Conservation (phyloP, 257 asterid species). For the Nicotiana undulata region DNA sequence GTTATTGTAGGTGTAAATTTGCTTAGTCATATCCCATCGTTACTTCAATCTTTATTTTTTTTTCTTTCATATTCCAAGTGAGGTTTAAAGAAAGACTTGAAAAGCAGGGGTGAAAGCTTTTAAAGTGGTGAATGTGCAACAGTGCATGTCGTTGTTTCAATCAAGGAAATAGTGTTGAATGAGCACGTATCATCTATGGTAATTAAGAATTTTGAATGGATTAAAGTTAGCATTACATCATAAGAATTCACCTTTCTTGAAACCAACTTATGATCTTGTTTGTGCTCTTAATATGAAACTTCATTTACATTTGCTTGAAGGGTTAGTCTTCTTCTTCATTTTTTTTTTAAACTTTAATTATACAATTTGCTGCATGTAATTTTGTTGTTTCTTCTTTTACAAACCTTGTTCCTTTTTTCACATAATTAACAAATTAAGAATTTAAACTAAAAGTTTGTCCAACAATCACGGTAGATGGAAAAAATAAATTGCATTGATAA, state of each 20-base stretch:
- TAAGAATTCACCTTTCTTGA: constrained; percentile 36
- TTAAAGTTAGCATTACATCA: constrained; percentile 39
- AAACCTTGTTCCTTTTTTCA: too few relatives aligned
- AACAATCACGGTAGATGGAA: too few relatives aligned
- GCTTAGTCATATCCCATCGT: too few relatives aligned
- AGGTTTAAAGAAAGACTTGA: constrained; percentile 24
- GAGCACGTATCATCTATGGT: constrained; percentile 21
- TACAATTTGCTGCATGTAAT: too few relatives aligned
- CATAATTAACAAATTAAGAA: too few relatives aligned
- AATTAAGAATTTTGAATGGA: constrained; percentile 27
- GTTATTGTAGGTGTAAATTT: too few relatives aligned
- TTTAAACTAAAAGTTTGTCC: too few relatives aligned
- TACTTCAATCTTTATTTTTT: too few relatives aligned
- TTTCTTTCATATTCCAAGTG: too few relatives aligned
- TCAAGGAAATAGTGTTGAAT: constrained; percentile 34
- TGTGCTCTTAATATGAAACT: constrained; percentile 51
- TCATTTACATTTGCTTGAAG: constrained; percentile 48
- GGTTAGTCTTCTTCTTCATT: constrained; percentile 20
- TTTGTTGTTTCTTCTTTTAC: too few relatives aligned
- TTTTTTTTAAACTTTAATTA: too few relatives aligned
- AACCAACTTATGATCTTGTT: constrained; percentile 17
- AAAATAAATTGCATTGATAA: too few relatives aligned
- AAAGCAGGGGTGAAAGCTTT: constrained; percentile 32
- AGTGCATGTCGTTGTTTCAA: constrained; percentile 43
- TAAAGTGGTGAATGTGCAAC: constrained; percentile 41